Evolutionary conservation across 257 asterid genomes (phyloP).

Genomic region (Gentiana macrophylla): DNA sequence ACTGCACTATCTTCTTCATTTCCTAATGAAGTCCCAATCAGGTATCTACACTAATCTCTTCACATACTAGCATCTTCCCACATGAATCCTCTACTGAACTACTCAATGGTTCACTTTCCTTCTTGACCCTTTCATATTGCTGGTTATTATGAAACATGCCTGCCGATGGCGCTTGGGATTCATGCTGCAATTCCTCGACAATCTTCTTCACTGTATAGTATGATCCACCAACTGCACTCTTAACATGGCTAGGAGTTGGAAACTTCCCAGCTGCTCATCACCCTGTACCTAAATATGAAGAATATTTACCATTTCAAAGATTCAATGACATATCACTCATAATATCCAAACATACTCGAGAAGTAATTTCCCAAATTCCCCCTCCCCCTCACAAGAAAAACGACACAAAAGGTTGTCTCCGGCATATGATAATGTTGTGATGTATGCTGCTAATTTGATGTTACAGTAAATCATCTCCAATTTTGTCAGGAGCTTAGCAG

Average conservation of each 20-base stretch:
- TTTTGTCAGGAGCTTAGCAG: too few relatives aligned
- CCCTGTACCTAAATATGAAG: conserved; percentile 46
- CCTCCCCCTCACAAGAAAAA: neutral
- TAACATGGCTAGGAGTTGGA: conserved; percentile 33
- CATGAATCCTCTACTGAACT: conserved; percentile 5
- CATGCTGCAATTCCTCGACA: conserved; percentile 48
- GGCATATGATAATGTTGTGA: too few relatives aligned
- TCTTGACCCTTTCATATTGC: conserved; percentile 4
- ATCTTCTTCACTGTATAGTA: conserved; percentile 38
- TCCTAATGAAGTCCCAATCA: neutral
- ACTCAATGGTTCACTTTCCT: neutral
- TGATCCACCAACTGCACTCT: conserved; percentile 52
- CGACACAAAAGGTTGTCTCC: too few relatives aligned
- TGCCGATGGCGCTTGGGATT: conserved; percentile 20
- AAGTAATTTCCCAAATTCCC: neutral
- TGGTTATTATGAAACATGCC: conserved; percentile 3
- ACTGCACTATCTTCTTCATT: conserved; percentile 3
- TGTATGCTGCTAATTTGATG: too few relatives aligned
- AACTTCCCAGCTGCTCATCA: conserved; percentile 64
- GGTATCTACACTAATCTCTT: neutral
- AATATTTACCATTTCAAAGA: conserved; percentile 2
- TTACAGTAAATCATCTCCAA: too few relatives aligned
- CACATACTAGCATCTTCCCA: neutral
- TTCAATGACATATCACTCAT: neutral
- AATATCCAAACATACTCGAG: neutral